Evolutionary conservation across 2,329 filamentous ascomycete species (phyloP).

Genomic region (Colletotrichum lentis): DNA sequence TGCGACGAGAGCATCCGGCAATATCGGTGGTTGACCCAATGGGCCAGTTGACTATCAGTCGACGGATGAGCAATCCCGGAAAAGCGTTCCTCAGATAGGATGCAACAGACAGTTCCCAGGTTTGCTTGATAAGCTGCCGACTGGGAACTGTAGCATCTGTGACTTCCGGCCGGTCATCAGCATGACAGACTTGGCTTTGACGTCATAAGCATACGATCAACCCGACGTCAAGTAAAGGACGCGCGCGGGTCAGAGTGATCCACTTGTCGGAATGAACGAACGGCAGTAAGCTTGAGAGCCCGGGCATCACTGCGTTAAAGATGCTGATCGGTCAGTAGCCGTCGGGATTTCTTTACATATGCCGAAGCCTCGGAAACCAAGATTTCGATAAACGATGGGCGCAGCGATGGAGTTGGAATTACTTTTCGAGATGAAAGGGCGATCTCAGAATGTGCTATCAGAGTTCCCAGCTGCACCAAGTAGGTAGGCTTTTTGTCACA

Average conservation of each 20-base stretch:
- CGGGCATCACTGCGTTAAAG: not conserved
- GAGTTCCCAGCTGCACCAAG: too few relatives aligned
- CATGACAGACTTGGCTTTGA: too few relatives aligned
- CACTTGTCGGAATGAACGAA: not conserved
- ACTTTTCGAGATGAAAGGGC: too few relatives aligned
- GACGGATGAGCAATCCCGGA: not conserved
- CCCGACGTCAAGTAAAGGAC: not conserved
- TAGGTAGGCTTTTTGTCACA: too few relatives aligned
- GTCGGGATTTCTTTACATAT: not conserved
- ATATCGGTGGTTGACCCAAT: not conserved
- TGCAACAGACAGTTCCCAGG: not conserved
- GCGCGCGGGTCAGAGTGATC: too few relatives aligned
- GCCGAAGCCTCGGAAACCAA: not conserved
- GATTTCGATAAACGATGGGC: not conserved
- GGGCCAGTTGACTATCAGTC: slow-evolving; percentile 12
- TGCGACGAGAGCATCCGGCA: slow-evolving; percentile 13
- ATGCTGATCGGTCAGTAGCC: not conserved
- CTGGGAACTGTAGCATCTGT: not conserved
- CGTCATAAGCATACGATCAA: not conserved
- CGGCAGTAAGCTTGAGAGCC: too few relatives aligned
- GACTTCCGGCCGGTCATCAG: not conserved
- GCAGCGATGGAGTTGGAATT: not conserved
- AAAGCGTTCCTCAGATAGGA: not conserved
- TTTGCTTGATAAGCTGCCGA: slow-evolving; percentile 11
- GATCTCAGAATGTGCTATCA: too few relatives aligned